phyloP scores from a whole-genome alignment of 345 rosid species.

The Draba incana region DNA sequence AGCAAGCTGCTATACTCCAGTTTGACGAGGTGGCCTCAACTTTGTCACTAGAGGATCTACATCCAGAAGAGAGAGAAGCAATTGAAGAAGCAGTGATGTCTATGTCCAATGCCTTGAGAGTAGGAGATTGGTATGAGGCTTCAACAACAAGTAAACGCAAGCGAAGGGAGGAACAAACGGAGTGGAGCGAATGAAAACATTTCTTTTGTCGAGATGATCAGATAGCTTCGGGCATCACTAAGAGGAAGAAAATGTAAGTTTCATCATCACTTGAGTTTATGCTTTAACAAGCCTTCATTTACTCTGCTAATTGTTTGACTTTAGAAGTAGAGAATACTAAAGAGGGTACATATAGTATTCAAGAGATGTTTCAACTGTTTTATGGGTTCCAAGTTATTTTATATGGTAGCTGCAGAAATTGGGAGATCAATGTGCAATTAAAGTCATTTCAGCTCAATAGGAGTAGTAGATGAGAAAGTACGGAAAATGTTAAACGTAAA shows the following conservation, averaged over 20 bases:
- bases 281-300: conserved; percentile 16
- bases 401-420: conserved; percentile 15
- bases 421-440: conserved; percentile 19
- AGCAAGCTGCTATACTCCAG: conserved; percentile 49
- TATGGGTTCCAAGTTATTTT: background rate
- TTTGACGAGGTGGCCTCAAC: conserved; percentile 49
- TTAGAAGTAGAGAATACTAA: background rate
- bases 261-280: conserved; percentile 14
- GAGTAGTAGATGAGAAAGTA: conserved; percentile 21
- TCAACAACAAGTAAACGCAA: conserved; percentile 37
- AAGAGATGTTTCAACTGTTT: background rate
- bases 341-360: background rate
- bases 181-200: conserved; percentile 39
- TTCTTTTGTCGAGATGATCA: background rate
- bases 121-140: conserved; percentile 46
- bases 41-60: conserved; percentile 38
- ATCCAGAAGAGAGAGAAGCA: conserved; percentile 45
- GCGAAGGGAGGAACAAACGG: conserved; percentile 42
- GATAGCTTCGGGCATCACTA: conserved; percentile 4
- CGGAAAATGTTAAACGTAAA: background rate
- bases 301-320: conserved; percentile 11
- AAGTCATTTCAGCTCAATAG: conserved; percentile 11
- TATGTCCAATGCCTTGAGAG: conserved; percentile 46
- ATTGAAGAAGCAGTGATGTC: conserved; percentile 42
- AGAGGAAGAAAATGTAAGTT: conserved; percentile 26